Evolutionary conservation across 2,329 filamentous ascomycete species (phyloP).

Genomic region (Blastomyces percursus): DNA sequence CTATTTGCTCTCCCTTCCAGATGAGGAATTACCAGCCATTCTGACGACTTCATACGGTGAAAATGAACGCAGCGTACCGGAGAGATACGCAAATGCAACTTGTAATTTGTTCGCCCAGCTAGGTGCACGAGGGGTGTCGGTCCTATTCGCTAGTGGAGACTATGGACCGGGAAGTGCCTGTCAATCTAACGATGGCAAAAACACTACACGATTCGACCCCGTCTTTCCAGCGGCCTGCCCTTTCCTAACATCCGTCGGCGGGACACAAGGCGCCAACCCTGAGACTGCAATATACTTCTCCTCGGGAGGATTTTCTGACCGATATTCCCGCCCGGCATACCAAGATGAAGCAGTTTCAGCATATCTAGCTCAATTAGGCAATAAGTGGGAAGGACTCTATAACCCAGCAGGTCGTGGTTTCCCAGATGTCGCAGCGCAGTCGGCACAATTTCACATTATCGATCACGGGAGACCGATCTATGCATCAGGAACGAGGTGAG

Average conservation of each 20-base stretch:
- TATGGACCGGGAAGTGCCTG: conserved; percentile 46
- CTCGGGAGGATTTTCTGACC: conserved; percentile 39
- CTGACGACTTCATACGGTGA: conserved; percentile 60
- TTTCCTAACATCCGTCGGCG: conserved; percentile 53
- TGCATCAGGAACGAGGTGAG: conserved; percentile 40
- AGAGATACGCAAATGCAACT: conserved; percentile 48
- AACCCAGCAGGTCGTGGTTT: conserved; percentile 47
- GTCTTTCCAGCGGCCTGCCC: conserved; percentile 49
- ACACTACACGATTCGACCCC: conserved; percentile 42
- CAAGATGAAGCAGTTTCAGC: conserved; percentile 36
- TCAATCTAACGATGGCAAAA: conserved; percentile 44
- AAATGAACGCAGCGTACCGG: conserved; percentile 52
- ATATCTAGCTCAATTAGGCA: conserved; percentile 35
- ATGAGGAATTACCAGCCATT: conserved; percentile 50
- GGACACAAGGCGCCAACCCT: conserved; percentile 42
- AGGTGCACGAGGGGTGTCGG: conserved; percentile 55
- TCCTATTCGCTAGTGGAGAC: conserved; percentile 56
- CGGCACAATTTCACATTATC: conserved; percentile 30
- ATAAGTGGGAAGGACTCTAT: conserved; percentile 37
- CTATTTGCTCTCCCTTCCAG: conserved; percentile 45
- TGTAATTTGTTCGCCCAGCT: conserved; percentile 55
- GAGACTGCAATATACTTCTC: conserved; percentile 47
- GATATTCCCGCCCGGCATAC: conserved; percentile 39
- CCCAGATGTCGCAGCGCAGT: conserved; percentile 52
- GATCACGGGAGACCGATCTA: conserved; percentile 27